A percentile compares a stretch with the other conserved stretches of the same genome.
Evolutionary conservation across 805 yeast species (phyloP).

Genomic region (Metschnikowia orientalis): DNA sequence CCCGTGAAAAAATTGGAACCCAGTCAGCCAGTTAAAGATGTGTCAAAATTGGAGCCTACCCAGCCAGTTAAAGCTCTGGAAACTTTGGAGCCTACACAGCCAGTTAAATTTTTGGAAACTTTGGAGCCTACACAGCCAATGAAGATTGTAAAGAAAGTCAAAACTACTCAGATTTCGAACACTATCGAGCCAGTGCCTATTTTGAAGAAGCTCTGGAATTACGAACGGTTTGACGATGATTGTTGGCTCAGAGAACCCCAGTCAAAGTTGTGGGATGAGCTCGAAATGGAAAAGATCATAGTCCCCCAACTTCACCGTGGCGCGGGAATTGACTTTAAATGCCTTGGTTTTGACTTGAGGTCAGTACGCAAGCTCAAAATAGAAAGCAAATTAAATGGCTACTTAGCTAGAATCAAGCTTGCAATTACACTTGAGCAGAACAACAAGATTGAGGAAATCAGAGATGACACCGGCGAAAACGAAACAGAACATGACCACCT

Average conservation of each 20-base stretch:
- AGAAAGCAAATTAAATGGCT: conserved; percentile 1
- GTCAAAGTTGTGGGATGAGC: conserved; percentile 4
- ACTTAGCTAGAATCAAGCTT: background rate
- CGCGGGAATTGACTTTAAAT: conserved; percentile 1
- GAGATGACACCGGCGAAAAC: background rate
- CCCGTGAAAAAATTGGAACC: too few relatives aligned
- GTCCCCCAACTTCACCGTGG: conserved; percentile 1
- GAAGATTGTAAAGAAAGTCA: too few relatives aligned
- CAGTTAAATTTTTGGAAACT: too few relatives aligned
- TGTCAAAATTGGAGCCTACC: too few relatives aligned
- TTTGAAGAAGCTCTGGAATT: background rate
- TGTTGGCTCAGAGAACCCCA: conserved; percentile 2
- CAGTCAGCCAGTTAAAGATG: too few relatives aligned
- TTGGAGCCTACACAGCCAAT: too few relatives aligned
- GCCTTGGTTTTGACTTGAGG: background rate
- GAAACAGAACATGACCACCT: background rate
- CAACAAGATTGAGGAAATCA: too few relatives aligned
- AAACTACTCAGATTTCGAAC: too few relatives aligned
- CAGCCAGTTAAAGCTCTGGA: too few relatives aligned
- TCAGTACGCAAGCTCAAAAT: background rate
- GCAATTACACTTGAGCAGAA: background rate
- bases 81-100: too few relatives aligned
- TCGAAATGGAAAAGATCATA: conserved; percentile 1
- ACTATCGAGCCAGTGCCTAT: too few relatives aligned
- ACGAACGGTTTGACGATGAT: background rate